Conservation (phyloP, 495 filamentous ascomycete species). For the Peziza echinospora region DNA sequence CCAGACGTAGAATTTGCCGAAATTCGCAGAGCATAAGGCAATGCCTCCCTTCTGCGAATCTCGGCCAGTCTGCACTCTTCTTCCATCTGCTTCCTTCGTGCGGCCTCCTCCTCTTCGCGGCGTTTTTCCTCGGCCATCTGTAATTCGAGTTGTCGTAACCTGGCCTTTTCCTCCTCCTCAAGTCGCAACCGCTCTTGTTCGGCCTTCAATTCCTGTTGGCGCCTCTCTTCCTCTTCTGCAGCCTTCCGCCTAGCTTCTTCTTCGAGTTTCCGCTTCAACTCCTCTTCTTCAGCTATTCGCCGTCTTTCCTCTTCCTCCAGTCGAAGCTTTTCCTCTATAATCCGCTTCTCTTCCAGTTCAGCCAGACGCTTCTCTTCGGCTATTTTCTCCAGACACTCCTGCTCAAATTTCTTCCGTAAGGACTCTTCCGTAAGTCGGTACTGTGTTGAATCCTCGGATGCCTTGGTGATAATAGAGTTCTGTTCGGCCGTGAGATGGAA, state of each 20-base stretch:
- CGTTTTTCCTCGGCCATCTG: conserved; percentile 3
- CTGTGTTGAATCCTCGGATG: conserved; percentile 7
- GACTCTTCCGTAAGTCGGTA: conserved; percentile 3
- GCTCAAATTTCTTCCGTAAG: neutral
- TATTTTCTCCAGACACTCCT: conserved; percentile 1
- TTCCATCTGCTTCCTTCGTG: too few species aligned
- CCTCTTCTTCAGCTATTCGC: conserved; percentile 12
- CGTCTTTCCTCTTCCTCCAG: conserved; percentile 6
- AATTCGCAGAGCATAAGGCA: conserved; percentile 13
- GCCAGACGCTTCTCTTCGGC: conserved; percentile 13
- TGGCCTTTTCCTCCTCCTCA: conserved; percentile 4
- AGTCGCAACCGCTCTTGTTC: neutral
- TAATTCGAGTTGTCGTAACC: conserved; percentile 10
- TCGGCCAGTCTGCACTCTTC: neutral
- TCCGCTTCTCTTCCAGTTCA: conserved; percentile 11
- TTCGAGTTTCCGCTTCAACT: conserved; percentile 10
- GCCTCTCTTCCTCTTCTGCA: conserved; percentile 6
- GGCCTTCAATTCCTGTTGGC: conserved; percentile 9
- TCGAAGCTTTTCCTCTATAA: conserved; percentile 7
- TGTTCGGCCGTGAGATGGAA: conserved; percentile 9
- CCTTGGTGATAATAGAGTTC: conserved; percentile 10
- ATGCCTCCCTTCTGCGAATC: conserved; percentile 6
- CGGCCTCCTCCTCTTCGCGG: conserved; percentile 5
- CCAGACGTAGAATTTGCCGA: neutral
- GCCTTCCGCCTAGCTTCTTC: conserved; percentile 3